Evolutionary conservation across 108 stramenopile genomes (phyloP).

Genomic region (Mayamaea pseudoterrestris): DNA sequence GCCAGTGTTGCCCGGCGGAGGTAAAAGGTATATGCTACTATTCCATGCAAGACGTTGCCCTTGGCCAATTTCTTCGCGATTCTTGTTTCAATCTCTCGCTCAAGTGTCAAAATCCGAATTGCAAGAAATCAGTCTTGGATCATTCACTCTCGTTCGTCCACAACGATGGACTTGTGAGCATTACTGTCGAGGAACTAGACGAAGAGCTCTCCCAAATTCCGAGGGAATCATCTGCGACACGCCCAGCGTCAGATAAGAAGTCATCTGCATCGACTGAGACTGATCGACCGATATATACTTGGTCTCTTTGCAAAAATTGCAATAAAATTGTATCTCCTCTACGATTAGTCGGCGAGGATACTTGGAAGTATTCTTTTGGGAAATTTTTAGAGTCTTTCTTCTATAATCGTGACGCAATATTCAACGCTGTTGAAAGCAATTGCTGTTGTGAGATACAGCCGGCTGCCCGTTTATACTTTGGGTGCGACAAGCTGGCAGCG

Average conservation of each 20-base stretch:
- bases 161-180: constrained; percentile 83
- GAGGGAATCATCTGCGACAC: no score
- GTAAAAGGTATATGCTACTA: constrained; percentile 94
- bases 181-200: no score
- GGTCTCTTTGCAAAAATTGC: constrained; percentile 88
- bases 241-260: no score
- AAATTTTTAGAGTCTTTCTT: constrained; percentile 93
- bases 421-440: constrained; percentile 53
- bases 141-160: constrained; percentile 89
- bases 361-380: constrained; percentile 93
- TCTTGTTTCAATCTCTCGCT: constrained; percentile 89
- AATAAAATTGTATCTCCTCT: constrained; percentile 76
- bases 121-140: constrained; percentile 87
- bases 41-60: constrained; percentile 78
- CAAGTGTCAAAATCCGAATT: constrained; percentile 85
- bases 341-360: constrained; percentile 74
- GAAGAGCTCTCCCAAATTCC: no score
- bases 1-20: constrained; percentile 90
- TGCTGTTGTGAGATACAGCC: constrained; percentile 73
- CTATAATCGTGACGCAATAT: constrained; percentile 78
- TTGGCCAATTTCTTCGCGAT: constrained; percentile 90
- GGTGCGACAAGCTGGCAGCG: constrained; percentile 76
- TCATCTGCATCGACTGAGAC: no score
- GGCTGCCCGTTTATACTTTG: constrained; percentile 77
- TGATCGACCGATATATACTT: constrained; percentile 72